Evolutionary conservation across 306 rosid genomes (phyloP).

Genomic region (Cyamopsis tetragonoloba): DNA sequence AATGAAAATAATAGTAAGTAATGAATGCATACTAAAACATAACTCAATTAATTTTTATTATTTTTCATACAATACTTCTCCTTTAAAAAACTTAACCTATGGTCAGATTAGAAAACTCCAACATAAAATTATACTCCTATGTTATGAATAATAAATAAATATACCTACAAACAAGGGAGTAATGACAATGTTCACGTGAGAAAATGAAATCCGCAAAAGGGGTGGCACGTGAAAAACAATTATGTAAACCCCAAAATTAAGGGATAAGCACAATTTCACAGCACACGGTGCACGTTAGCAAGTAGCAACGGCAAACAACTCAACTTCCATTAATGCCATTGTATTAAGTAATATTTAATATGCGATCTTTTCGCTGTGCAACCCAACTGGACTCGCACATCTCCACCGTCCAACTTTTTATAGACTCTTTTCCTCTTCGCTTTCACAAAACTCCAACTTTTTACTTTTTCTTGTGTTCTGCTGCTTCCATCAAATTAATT

Average conservation of each 20-base stretch:
- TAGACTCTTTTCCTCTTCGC: not conserved
- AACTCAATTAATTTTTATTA: no score
- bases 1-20: no score
- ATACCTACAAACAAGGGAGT: no score
- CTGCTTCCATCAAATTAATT: not conserved
- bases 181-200: no score
- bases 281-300: not conserved
- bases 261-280: slow-evolving; percentile 20
- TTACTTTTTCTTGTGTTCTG: not conserved
- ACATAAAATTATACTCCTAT: no score
- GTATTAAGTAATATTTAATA: not conserved
- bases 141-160: no score
- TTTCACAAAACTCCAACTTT: not conserved
- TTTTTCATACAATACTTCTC: no score
- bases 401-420: not conserved
- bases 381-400: slow-evolving; percentile 19
- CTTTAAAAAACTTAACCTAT: no score
- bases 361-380: not conserved
- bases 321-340: not conserved
- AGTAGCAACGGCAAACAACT: not conserved
- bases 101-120: no score
- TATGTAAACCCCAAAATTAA: slow-evolving; percentile 17
- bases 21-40: no score
- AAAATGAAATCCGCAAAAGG: not conserved
- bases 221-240: slow-evolving; percentile 14